Evolutionary conservation across 768 basidiomycete species (phyloP).

Genomic region (Tephrocybe sp.): DNA sequence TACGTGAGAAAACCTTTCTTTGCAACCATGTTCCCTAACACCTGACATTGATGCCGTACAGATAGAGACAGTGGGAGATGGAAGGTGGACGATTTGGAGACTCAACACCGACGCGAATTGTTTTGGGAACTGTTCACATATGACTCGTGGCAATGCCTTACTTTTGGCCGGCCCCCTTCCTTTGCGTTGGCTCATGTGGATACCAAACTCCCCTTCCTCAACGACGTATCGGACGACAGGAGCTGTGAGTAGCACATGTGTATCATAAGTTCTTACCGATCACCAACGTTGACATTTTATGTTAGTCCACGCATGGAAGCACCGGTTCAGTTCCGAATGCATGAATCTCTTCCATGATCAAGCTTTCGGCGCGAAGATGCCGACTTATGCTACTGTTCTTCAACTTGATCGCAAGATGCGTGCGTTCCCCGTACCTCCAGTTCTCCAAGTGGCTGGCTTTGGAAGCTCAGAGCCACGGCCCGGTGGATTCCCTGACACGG

Average conservation of each 20-base stretch:
- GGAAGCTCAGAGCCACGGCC: conserved; percentile 50
- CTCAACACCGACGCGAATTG: conserved; percentile 58
- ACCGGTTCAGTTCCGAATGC: conserved; percentile 64
- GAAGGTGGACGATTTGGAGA: conserved; percentile 58
- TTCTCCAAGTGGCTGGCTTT: conserved; percentile 67
- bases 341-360: conserved; percentile 70
- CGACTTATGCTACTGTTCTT: conserved; percentile 64
- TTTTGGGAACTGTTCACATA: conserved; percentile 66
- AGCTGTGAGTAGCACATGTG: conserved; percentile 44
- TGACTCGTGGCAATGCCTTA: conserved; percentile 60
- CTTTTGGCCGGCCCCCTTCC: conserved; percentile 68
- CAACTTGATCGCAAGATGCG: conserved; percentile 66
- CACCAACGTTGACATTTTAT: conserved; percentile 3
- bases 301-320: conserved; percentile 67
- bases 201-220: conserved; percentile 55
- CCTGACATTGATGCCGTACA: conserved; percentile 22
- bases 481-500: conserved; percentile 44
- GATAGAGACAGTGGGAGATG: conserved; percentile 71
- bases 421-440: conserved; percentile 63
- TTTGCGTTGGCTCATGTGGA: conserved; percentile 67
- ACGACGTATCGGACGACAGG: conserved; percentile 51
- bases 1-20: conserved; percentile 45
- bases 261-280: not conserved
- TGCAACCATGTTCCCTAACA: conserved; percentile 4
- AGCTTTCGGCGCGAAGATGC: conserved; percentile 68